Percentiles rank a stretch among this genome's conserved stretches.
Evolutionary conservation across 345 rosid genomes (phyloP).

Genomic region (Ricinus communis): DNA sequence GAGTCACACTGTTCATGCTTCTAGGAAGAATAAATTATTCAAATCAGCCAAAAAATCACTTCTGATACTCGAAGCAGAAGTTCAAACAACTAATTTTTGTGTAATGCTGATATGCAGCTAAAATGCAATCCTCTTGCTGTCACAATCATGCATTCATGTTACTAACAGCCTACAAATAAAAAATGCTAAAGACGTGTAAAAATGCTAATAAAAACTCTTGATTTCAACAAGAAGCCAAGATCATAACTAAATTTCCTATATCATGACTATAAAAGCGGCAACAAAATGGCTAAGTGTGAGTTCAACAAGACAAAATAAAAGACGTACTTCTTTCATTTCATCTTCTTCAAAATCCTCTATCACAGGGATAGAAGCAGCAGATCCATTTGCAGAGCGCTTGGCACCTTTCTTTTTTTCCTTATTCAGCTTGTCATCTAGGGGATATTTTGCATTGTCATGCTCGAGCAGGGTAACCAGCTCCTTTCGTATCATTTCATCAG

Average conservation of each 20-base stretch:
- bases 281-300: neutral
- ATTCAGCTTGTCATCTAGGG: conserved; percentile 70
- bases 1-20: neutral
- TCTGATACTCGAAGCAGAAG: neutral
- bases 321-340: conserved; percentile 69
- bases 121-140: neutral
- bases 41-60: neutral
- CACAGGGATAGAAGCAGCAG: conserved; percentile 45
- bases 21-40: neutral
- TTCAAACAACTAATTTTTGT: too few species aligned
- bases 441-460: conserved; percentile 97
- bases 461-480: conserved; percentile 78
- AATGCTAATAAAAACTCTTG: too few species aligned
- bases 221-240: neutral
- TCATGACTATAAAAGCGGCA: neutral
- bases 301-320: conserved; percentile 10
- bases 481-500: conserved; percentile 83
- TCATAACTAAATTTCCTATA: neutral
- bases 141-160: too few species aligned
- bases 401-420: conserved; percentile 78
- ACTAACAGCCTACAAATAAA: neutral
- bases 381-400: conserved; percentile 59
- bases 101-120: too few species aligned
- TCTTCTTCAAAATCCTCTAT: conserved; percentile 85
- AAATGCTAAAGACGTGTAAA: neutral